Conservation (phyloP, 2,329 filamentous ascomycete genomes). For the Xylaria sp. region DNA sequence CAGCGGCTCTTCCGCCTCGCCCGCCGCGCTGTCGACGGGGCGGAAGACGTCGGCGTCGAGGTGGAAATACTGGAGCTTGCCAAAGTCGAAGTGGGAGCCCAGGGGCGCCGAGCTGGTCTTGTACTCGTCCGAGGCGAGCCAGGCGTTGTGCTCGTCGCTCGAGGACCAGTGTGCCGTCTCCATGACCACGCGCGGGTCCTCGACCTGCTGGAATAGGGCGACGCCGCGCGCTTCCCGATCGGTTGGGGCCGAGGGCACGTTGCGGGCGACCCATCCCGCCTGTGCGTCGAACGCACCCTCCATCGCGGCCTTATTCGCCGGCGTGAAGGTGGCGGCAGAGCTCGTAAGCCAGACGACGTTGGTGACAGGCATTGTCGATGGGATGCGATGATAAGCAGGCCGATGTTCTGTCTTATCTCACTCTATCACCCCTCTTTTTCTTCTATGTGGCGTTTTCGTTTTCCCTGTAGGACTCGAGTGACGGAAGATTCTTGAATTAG, state of each 20-base stretch:
- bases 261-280: conserved; percentile 48
- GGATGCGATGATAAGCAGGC: background rate
- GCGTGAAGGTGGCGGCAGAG: conserved; percentile 38
- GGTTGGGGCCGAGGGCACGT: conserved; percentile 44
- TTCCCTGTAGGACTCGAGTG: background rate
- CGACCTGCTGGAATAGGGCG: conserved; percentile 44
- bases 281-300: conserved; percentile 49
- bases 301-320: conserved; percentile 47
- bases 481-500: background rate
- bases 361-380: conserved; percentile 34
- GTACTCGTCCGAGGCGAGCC: conserved; percentile 52
- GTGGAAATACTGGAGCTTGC: conserved; percentile 50
- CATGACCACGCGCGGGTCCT: conserved; percentile 47
- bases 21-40: conserved; percentile 12
- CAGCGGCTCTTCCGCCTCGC: conserved; percentile 24
- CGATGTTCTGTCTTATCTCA: background rate
- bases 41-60: conserved; percentile 42
- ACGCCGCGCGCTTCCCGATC: conserved; percentile 44
- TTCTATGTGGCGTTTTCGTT: background rate
- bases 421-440: background rate
- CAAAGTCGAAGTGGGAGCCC: conserved; percentile 41
- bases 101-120: conserved; percentile 44
- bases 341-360: conserved; percentile 38
- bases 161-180: conserved; percentile 54
- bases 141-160: conserved; percentile 48